Evolutionary conservation across 2,329 filamentous ascomycete species (phyloP).

Genomic region (Alternaria atra): DNA sequence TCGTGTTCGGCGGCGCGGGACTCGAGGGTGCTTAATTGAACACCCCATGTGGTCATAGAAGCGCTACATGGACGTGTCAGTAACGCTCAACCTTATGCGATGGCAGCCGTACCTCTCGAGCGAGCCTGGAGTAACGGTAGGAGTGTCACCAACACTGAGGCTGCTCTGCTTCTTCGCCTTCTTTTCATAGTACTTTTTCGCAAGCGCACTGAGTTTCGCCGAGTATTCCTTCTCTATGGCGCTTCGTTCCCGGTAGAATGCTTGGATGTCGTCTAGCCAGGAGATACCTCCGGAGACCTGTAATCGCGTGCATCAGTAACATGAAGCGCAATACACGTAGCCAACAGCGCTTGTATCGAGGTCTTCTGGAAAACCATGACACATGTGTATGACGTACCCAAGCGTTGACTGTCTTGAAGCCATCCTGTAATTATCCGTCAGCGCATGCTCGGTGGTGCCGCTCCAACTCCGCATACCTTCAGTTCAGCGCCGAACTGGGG

Average conservation of each 20-base stretch:
- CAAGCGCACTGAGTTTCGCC: conserved; percentile 82
- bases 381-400: conserved; percentile 68
- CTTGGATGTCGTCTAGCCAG: conserved; percentile 96
- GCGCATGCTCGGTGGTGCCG: conserved; percentile 28
- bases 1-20: conserved; percentile 89
- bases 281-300: conserved; percentile 82
- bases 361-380: neutral
- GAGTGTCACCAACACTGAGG: conserved; percentile 92
- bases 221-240: conserved; percentile 97
- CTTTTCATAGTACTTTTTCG: conserved; percentile 97
- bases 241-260: conserved; percentile 95
- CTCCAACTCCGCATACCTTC: conserved; percentile 69
- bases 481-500: conserved; percentile 93
- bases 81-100: neutral
- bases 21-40: conserved; percentile 90
- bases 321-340: conserved; percentile 10
- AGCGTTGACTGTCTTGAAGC: conserved; percentile 91
- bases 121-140: conserved; percentile 91
- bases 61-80: conserved; percentile 65
- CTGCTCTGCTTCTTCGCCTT: conserved; percentile 89
- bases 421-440: conserved; percentile 71
- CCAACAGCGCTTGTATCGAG: conserved; percentile 16
- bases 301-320: conserved; percentile 33
- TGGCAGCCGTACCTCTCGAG: conserved; percentile 75
- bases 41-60: conserved; percentile 95